phyloP scores from a whole-genome alignment of 257 asterid genomes.

The Linaria vulgaris region DNA sequence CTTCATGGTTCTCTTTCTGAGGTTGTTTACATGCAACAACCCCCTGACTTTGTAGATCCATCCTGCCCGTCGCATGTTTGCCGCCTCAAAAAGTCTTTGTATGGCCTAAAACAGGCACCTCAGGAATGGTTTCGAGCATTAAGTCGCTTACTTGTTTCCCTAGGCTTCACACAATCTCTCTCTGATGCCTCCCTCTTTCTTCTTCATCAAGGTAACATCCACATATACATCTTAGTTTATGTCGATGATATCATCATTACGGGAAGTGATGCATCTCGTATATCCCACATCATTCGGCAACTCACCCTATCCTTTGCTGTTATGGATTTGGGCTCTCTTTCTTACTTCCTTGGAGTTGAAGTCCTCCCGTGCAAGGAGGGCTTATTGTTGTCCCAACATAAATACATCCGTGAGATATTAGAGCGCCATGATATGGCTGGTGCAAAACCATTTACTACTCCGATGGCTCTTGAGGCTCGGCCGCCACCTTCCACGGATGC shows the following conservation, averaged over 20 bases:
- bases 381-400: no score
- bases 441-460: background rate
- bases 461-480: background rate
- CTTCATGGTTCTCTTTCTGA: no score
- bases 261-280: background rate
- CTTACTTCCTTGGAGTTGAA: conserved; percentile 4
- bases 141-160: background rate
- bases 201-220: background rate
- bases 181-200: background rate
- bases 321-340: background rate
- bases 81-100: no score
- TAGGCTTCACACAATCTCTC: background rate
- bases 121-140: background rate
- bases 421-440: no score
- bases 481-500: background rate
- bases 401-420: no score
- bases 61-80: no score
- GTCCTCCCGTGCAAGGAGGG: no score
- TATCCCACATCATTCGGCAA: background rate
- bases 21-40: no score
- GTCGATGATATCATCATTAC: conserved; percentile 14
- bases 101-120: no score
- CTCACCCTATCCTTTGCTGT: background rate
- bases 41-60: no score
- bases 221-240: background rate